Evolutionary conservation across 1,284 basidiomycete genomes (phyloP), one percentile per base, ranked within the genome.

Genomic region (Leccinum glutinopallens): DNA sequence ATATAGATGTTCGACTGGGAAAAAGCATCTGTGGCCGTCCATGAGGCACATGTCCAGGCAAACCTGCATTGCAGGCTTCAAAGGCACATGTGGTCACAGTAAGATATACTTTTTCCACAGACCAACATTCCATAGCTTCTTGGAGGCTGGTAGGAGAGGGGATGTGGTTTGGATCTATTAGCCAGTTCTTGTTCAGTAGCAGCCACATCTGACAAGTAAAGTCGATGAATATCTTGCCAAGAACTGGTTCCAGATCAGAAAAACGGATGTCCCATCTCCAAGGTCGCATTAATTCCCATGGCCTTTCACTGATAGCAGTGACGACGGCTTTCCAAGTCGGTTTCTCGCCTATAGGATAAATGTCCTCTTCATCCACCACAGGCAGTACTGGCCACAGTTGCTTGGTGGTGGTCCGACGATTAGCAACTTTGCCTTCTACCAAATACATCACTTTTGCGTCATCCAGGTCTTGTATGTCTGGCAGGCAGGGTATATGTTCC

Each of bases 41-140:
- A 39, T 17, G 15, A 15, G 39, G 5, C 9, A 29, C 3, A 12
- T 12, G 8, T 39, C 57, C 57, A 39, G 25, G 57, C 4, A 58
- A 15, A 29, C 39, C 41, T 5, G 57, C 57, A 41, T 58, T 39
- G 10, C 57, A 58, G 10, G 57, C 37, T 12, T 58, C 57, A 29
- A 58, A 58, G 22, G 37, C 25, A n/a, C 57, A 58, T 58, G 39
- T 25, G 10, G 57, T 41, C 22, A 58, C 22, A 17, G 22, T 58
- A 4, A 8, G 8, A 41, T 58, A 58, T 5, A 58, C 8, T 15
- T 29, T 39, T 4, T 41, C 13, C 10, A 58, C 12, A 9, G 57
- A 25, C 57, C 57, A 58, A n/a, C 57, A 41, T 41, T 58, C 57
- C 57, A 58, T 58, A 3, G 57, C 57, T 29, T 58, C 57, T 35